Base-by-base conservation (phyloP, 2,329 filamentous ascomycete species). In the Aphanocladium album region DNA sequence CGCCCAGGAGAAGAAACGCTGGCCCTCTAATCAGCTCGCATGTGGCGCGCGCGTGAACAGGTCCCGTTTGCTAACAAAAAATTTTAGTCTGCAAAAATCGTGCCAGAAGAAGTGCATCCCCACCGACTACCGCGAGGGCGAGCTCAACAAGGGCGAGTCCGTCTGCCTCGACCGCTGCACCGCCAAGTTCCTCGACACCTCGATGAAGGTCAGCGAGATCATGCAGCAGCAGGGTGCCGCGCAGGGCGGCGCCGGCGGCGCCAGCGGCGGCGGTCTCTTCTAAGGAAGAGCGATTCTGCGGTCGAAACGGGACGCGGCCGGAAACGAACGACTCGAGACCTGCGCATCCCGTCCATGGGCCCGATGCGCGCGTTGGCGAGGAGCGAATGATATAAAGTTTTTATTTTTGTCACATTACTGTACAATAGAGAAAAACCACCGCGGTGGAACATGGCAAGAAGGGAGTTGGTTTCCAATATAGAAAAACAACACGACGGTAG, bases 141-240 rank as follows among this genome's bases (percentile, higher is more conserved):
- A 99, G 70, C 87, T 99, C 71, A 96, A 97, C 86, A 99, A 99
- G 82, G 96, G 93, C 83, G 95, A 99, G 79, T 92, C 89, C 68
- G 95, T 99, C 69, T 99, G 96, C 81, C 87, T 99, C 69, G 95
- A 99, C 80, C 91, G 95, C 72, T 99, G 96, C 79, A 90, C 96
- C 62, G 85, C 90, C 73, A 99, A 99, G 82, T 99, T 98, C 82
- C 97, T 99, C 79, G 93, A 98, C 70, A 93, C 96, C 71, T 96
- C 96, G 76, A 87, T 96, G 82, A 98, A 97, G 82, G 91, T 98
- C 62, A 93, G 90, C 71, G 93, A 98, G 79, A 91, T 96, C 79
- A 92, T 98, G 87, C 92, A 97, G 79, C 86, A 88, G 66, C 90
- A 96, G 77, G 90, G 90, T 53, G 82, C 84, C 64, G 84, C 84